These are phyloP conservation scores for Candida arabinofermentans DNA, from an alignment of 805 yeast genomes.

Conservation along the genomic window DNA sequence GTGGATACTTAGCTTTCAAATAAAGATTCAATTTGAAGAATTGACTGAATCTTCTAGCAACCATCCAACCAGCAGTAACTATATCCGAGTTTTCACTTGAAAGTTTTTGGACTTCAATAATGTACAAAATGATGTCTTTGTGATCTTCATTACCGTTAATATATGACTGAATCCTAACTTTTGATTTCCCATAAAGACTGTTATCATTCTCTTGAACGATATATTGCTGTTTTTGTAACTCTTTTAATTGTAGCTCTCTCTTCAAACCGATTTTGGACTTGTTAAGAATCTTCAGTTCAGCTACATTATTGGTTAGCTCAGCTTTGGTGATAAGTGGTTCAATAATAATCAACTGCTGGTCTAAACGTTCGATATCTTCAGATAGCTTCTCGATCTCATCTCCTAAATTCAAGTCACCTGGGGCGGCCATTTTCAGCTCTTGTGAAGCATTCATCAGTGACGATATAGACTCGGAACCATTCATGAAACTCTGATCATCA, in stretches of 20 bases:
- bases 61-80: slow-evolving; percentile 76
- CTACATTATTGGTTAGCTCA: slow-evolving; percentile 71
- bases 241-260: slow-evolving; percentile 70
- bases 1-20: slow-evolving; percentile 48
- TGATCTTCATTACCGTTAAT: slow-evolving; percentile 56
- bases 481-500: slow-evolving; percentile 9
- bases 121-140: slow-evolving; percentile 62
- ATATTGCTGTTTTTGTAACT: slow-evolving; percentile 72
- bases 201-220: slow-evolving; percentile 80
- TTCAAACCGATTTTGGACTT: slow-evolving; percentile 65
- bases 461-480: slow-evolving; percentile 12
- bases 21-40: slow-evolving; percentile 69
- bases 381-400: slow-evolving; percentile 63
- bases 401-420: slow-evolving; percentile 61
- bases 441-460: slow-evolving; percentile 21
- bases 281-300: slow-evolving; percentile 62
- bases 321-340: slow-evolving; percentile 74
- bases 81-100: slow-evolving; percentile 27
- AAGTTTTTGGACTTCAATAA: slow-evolving; percentile 68
- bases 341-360: slow-evolving; percentile 60
- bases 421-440: slow-evolving; percentile 49
- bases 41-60: slow-evolving; percentile 86
- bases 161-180: slow-evolving; percentile 48
- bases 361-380: slow-evolving; percentile 52
- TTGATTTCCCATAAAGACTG: slow-evolving; percentile 65